A percentile compares a stretch with the other conserved stretches of the same genome.
These are phyloP conservation scores for Aspergillus biplanus DNA, from an alignment of 495 filamentous ascomycete genomes.

Conservation along the genomic window DNA sequence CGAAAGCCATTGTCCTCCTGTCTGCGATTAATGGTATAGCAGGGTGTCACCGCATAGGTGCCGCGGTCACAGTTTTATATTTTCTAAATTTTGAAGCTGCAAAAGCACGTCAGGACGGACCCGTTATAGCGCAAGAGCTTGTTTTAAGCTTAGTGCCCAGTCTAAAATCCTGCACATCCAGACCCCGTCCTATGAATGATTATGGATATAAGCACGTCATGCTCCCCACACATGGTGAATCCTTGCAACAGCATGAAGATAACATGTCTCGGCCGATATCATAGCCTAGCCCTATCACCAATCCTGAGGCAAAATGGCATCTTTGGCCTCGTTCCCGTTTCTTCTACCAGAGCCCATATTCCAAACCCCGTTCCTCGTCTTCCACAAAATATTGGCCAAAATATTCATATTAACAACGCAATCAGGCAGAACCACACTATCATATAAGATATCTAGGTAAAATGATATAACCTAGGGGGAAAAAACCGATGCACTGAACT, in stretches of 20 bases:
- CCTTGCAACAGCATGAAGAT: not conserved
- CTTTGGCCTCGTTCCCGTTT: no score
- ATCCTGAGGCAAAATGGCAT: no score
- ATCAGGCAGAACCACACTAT: no score
- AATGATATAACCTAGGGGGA: no score
- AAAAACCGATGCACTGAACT: no score
- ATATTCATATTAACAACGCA: no score
- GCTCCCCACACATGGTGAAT: conserved; percentile 14
- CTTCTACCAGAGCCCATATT: no score
- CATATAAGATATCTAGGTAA: no score
- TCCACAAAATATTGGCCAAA: no score
- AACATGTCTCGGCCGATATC: conserved; percentile 5
- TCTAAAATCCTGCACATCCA: not conserved
- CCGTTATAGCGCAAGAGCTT: conserved; percentile 5
- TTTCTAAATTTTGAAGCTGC: not conserved
- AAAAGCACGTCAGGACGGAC: conserved; percentile 4
- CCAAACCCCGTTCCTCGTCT: no score
- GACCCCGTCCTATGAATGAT: conserved; percentile 4
- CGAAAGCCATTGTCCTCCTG: conserved; percentile 5
- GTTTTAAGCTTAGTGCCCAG: not conserved
- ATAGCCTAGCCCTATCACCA: not conserved
- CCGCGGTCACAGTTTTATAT: not conserved
- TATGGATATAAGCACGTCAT: conserved; percentile 13
- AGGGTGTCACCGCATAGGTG: not conserved
- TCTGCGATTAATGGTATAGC: not conserved